phyloP scores from a whole-genome alignment of 768 basidiomycete genomes.

The Hypsizygus marmoreus region DNA sequence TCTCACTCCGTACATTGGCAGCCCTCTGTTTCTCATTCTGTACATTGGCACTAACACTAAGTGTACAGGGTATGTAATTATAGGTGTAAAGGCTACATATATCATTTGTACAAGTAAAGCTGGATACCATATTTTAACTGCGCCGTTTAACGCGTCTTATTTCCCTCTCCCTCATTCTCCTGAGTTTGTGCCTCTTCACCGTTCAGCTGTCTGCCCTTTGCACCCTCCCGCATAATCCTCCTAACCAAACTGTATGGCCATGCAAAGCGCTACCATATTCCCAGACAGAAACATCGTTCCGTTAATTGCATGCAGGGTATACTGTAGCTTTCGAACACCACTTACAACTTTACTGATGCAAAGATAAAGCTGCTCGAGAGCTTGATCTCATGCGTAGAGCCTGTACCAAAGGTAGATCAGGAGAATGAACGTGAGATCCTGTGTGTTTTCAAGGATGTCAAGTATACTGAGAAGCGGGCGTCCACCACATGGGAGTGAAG shows the following conservation, averaged over 20 bases:
- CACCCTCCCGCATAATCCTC: background rate
- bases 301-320: background rate
- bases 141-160: no score
- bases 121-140: no score
- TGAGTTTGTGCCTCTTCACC: no score
- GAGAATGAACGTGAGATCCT: conserved; percentile 58
- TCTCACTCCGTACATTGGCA: no score
- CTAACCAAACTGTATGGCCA: conserved; percentile 11
- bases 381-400: conserved; percentile 63
- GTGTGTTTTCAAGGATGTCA: conserved; percentile 38
- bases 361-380: conserved; percentile 51
- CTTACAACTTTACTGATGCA: conserved; percentile 53
- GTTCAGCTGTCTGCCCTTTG: no score
- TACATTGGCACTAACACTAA: no score
- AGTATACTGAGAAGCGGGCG: conserved; percentile 46
- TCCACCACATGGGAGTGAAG: conserved; percentile 12
- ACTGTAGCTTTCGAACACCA: background rate
- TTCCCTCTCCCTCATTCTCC: no score
- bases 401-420: conserved; percentile 61
- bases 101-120: no score
- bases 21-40: no score
- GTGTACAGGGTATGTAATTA: no score
- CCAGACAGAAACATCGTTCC: background rate
- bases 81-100: no score
- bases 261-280: conserved; percentile 10